Conservation (phyloP, 768 basidiomycete genomes). For the Lactifluus subvellereus region DNA sequence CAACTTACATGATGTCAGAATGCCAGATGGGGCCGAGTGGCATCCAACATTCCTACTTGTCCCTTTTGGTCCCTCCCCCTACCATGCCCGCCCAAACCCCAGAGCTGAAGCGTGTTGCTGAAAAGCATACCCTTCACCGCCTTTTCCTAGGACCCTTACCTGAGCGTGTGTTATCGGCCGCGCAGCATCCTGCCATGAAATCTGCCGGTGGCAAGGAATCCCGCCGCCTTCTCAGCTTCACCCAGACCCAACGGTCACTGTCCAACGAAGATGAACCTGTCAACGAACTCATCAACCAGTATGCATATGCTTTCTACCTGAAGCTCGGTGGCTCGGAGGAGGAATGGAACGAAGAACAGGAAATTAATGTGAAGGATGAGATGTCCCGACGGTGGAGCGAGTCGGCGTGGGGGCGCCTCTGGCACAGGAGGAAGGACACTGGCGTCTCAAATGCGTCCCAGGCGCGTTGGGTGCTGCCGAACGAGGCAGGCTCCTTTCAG, state of each 20-base stretch:
- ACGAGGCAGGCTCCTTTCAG: constrained; percentile 74
- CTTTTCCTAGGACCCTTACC: constrained; percentile 77
- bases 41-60: not conserved
- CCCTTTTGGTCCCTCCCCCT: constrained; percentile 4
- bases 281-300: constrained; percentile 46
- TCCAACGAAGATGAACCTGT: constrained; percentile 36
- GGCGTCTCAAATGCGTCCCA: constrained; percentile 26
- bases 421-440: constrained; percentile 31
- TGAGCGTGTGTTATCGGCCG: constrained; percentile 45
- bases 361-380: constrained; percentile 46
- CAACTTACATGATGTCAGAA: not conserved
- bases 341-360: constrained; percentile 59
- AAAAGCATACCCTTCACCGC: constrained; percentile 41
- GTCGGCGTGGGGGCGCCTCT: constrained; percentile 55
- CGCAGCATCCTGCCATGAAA: constrained; percentile 12
- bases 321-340: constrained; percentile 56
- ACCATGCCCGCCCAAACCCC: constrained; percentile 12
- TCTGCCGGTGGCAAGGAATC: constrained; percentile 16
- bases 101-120: constrained; percentile 12
- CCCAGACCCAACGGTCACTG: constrained; percentile 25
- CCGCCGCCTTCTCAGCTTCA: constrained; percentile 23
- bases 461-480: constrained; percentile 32
- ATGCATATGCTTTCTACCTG: constrained; percentile 61
- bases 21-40: not conserved
- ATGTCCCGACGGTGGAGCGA: constrained; percentile 57